Conservation (phyloP, 768 basidiomycete species). For the Pleurotus tuber-regium region DNA sequence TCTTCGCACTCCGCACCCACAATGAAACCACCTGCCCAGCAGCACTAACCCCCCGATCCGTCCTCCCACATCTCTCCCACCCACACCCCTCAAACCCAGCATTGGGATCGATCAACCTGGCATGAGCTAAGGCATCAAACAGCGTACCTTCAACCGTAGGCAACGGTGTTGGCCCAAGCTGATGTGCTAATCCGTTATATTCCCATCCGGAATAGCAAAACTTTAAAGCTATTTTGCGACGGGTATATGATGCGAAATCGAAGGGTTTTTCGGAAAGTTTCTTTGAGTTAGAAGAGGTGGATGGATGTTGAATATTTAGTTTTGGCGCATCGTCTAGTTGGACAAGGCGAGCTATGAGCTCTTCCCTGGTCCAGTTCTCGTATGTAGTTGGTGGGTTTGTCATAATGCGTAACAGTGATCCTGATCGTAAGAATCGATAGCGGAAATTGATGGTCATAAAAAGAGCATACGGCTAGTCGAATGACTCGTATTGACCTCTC, state of each 20-base stretch:
- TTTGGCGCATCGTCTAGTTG: slow-evolving; percentile 46
- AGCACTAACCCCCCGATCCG: slow-evolving; percentile 93
- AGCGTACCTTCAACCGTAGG: slow-evolving; percentile 92
- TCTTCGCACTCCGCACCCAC: slow-evolving; percentile 78
- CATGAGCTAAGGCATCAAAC: slow-evolving; percentile 74
- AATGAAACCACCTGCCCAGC: slow-evolving; percentile 92
- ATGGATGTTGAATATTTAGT: too few relatives aligned
- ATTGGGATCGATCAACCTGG: slow-evolving; percentile 71
- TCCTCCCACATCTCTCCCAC: slow-evolving; percentile 90
- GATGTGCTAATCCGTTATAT: slow-evolving; percentile 88
- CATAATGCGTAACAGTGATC: slow-evolving; percentile 6
- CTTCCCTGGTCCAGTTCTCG: slow-evolving; percentile 60
- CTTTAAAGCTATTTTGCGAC: slow-evolving; percentile 89
- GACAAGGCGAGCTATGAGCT: slow-evolving; percentile 64
- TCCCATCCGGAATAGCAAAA: slow-evolving; percentile 93
- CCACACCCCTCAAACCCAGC: slow-evolving; percentile 82
- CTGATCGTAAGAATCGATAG: slow-evolving; percentile 10
- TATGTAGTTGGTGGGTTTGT: slow-evolving; percentile 27
- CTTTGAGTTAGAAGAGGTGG: slow-evolving; percentile 21
- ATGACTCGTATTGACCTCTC: neutral
- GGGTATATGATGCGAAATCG: slow-evolving; percentile 64
- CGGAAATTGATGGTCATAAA: neutral
- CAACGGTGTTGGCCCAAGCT: slow-evolving; percentile 63
- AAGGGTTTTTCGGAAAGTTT: slow-evolving; percentile 39
- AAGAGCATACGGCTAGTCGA: neutral